Evolutionary conservation across 208 protist species (phyloP), one percentile per base, ranked within the genome.

Genomic region (Leptomonas seymouri): DNA sequence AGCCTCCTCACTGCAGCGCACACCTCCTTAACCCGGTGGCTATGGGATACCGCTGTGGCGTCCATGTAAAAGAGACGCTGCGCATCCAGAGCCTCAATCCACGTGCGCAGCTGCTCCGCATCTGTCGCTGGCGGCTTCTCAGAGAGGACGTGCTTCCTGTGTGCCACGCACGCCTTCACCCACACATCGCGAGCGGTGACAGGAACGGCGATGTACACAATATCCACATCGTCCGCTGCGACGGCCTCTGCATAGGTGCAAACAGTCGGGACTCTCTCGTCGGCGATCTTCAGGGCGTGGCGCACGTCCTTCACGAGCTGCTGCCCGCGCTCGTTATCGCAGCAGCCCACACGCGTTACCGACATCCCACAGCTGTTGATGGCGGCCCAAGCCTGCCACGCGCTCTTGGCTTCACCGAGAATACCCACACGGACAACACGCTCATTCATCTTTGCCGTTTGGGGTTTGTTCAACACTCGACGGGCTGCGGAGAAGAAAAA

Each of bases 21-120:
- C 25, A 81, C 63, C 14, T 74, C 61, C 34, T 73, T 45, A 44
- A 89, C 62, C 21, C 74, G 78, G 30, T 63, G 27, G 27, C 81
- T 62, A 71, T 91, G 86, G 27, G 78, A 84, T 25, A 87, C 41
- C 78, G 85, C 82, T 7, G 83, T 87, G 63, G 80, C 82, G 61
- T 91, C 83, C 78, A 91, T 85, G 73, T 87, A 91, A 15, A 91
- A 59, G 27, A 91, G 67, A 36, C 76, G 49, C 49, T 69, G 76
- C 27, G 63, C 45, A 51, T 80, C 71, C 4, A 91, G 48, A 20
- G 71, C 67, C 58, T 87, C 76, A 20, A 91, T 70, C 81, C 86
- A 91, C 31, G 58, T 44, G 18, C 74, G 78, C 55, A 91, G 74
- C 76, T 82, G 48, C 44, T 78, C 79, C 8, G 79, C 80, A 57